These are phyloP conservation scores for Aspergillus fischeri DNA, from an alignment of 2,329 filamentous ascomycete species.

Conservation along the genomic window DNA sequence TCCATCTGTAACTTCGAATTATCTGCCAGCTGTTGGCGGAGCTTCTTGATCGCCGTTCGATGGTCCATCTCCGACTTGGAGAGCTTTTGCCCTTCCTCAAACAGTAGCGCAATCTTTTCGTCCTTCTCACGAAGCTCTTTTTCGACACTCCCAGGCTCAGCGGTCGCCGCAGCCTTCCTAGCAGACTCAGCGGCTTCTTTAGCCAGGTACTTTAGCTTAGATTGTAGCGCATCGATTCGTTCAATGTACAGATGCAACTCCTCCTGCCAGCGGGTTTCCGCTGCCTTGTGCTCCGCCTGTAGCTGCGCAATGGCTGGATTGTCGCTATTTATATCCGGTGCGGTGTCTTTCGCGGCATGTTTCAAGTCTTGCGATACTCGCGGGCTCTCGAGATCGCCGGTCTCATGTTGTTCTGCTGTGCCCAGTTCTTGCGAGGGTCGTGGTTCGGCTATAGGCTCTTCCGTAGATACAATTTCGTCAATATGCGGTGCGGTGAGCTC, in stretches of 20 bases:
- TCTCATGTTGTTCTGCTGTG: not conserved
- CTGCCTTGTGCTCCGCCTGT: slow-evolving; percentile 48
- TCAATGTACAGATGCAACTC: slow-evolving; percentile 82
- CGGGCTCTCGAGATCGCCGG: slow-evolving; percentile 3
- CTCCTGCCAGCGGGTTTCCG: slow-evolving; percentile 64
- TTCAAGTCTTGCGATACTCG: slow-evolving; percentile 14
- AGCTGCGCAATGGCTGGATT: slow-evolving; percentile 47
- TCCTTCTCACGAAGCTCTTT: slow-evolving; percentile 86
- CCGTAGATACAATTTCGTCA: slow-evolving; percentile 7
- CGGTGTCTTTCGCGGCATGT: slow-evolving; percentile 13
- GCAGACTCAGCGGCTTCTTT: slow-evolving; percentile 74
- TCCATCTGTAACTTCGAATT: slow-evolving; percentile 49
- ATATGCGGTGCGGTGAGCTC: slow-evolving; percentile 19
- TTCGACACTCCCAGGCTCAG: slow-evolving; percentile 62
- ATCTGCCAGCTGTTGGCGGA: slow-evolving; percentile 54
- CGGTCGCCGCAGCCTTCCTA: slow-evolving; percentile 60
- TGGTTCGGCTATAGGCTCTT: not conserved
- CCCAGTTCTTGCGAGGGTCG: not conserved
- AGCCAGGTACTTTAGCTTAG: slow-evolving; percentile 84
- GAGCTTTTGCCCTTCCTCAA: slow-evolving; percentile 88
- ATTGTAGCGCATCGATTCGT: slow-evolving; percentile 84
- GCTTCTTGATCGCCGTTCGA: slow-evolving; percentile 74
- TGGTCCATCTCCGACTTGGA: slow-evolving; percentile 84
- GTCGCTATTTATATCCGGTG: slow-evolving; percentile 28
- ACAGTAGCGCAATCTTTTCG: slow-evolving; percentile 79